Base-by-base conservation (phyloP, 805 yeast genomes). In the Sugiyamaella boreocaroliniensis region DNA sequence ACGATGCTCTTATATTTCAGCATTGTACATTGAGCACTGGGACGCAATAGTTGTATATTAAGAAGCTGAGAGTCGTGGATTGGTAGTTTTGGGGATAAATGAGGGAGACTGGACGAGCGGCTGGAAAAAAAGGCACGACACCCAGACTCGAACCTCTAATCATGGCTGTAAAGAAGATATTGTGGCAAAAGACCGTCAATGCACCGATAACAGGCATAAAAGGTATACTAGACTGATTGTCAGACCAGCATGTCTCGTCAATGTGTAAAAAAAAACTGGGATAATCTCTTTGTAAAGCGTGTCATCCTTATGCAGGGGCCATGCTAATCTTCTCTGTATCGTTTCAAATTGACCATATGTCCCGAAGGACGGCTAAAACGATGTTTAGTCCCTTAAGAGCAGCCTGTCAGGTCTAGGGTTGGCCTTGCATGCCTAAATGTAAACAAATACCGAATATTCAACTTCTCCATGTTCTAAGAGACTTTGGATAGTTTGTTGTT, bases 291-390 rank as follows among this genome's bases (percentile, higher is more conserved):
- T 92, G 97, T 89, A 89, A 85, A 90, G 97, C 97, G 97, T 95
- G 97, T 90, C 98, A 92, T 92, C 98, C 97, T 93, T 93, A 93
- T 92, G 98, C 98, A 92, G 97, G 98, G 98, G 97, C 97, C 95
- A 95, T 93, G 98, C 98, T 92, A 90, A 92, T 93, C 98, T 92
- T 92, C 99, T 92, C 98, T 92, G 99, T 92, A 92, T 92, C 89
- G 96, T 85, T 92, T 90, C 96, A 85, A 90, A 85, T 92, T 92
- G 97, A 92, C 97, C 92, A 89, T 85, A 83, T 84, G 92, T 83
- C 89, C 87, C 83, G 80, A 76, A 78, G 83, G 82, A 66, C 74
- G 59, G 12, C 47, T 22, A 26, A 44, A 29, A 45, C 41, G 8
- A 40, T 37, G 10, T 11, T 32, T 29, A 19, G 45, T 45, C 51